Conservation (phyloP, 208 protist genomes). For the Herpetomonas samuelpessoai region DNA sequence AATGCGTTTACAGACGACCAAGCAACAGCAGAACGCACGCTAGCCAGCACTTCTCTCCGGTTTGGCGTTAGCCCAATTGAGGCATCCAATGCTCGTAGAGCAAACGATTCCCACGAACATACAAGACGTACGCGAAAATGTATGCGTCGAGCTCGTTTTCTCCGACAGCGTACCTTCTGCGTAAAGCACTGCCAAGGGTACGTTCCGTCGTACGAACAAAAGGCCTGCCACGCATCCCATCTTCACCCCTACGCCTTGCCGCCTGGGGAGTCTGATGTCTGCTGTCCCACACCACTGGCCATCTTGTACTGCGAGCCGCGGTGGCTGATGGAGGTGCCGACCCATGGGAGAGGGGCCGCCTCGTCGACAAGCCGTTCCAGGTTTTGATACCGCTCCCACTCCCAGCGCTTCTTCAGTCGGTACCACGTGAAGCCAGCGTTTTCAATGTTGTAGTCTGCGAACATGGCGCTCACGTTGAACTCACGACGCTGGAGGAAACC, state of each 20-base stretch:
- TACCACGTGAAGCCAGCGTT: conserved; percentile 83
- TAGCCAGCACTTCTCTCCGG: no score
- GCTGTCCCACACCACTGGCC: conserved; percentile 20
- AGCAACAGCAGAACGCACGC: no score
- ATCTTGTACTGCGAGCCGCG: conserved; percentile 68
- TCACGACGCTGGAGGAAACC: conserved; percentile 78
- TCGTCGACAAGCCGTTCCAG: conserved; percentile 71
- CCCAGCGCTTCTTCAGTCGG: conserved; percentile 78
- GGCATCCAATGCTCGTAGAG: no score
- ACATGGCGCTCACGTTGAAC: conserved; percentile 89
- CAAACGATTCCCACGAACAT: no score
- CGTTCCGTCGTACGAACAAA: no score
- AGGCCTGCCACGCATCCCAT: no score
- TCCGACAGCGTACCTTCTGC: no score
- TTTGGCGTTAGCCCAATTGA: no score
- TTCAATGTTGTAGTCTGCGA: conserved; percentile 86
- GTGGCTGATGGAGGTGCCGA: conserved; percentile 48
- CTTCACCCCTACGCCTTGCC: not conserved
- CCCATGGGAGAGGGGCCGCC: conserved; percentile 61
- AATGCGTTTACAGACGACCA: no score
- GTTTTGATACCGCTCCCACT: conserved; percentile 76
- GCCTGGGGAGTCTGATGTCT: not conserved
- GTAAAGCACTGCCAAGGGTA: no score
- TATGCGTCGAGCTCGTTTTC: no score
- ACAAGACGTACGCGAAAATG: no score